Conservation (phyloP, 148 eudicot genomes). For the Spergularia marina region DNA sequence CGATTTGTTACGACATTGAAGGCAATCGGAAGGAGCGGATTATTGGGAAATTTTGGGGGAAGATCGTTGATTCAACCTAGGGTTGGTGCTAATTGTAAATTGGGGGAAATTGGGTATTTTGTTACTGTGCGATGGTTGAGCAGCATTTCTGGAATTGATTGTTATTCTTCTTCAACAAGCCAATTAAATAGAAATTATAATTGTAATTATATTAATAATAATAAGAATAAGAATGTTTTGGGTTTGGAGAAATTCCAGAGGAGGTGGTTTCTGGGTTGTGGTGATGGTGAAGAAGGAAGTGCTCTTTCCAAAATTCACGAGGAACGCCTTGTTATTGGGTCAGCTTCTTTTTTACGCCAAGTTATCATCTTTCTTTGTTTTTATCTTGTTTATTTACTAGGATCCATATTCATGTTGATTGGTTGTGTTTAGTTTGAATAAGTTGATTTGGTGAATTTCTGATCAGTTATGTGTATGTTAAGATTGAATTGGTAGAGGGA, state of each 20-base stretch:
- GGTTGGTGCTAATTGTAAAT: slow-evolving; percentile 5
- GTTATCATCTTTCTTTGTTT: background rate
- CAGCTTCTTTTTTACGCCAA: slow-evolving; percentile 19
- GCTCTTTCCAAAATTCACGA: slow-evolving; percentile 64
- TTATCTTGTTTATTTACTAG: background rate
- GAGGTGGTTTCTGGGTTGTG: slow-evolving; percentile 76
- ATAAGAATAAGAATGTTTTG: background rate
- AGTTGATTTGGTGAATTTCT: too few relatives aligned
- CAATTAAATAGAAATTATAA: slow-evolving; percentile 3
- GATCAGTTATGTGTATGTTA: too few relatives aligned
- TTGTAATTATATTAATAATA: background rate
- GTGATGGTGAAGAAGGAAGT: slow-evolving; percentile 83
- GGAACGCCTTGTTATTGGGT: slow-evolving; percentile 79
- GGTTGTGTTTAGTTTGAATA: too few relatives aligned
- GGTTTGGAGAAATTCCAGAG: slow-evolving; percentile 35
- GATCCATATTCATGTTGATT: too few relatives aligned
- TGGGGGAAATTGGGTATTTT: slow-evolving; percentile 19
- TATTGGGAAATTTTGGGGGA: slow-evolving; percentile 26
- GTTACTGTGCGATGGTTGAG: slow-evolving; percentile 42
- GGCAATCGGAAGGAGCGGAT: slow-evolving; percentile 34
- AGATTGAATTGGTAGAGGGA: too few relatives aligned
- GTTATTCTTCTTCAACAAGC: slow-evolving; percentile 11
- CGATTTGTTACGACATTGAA: slow-evolving; percentile 44
- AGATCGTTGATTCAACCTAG: slow-evolving; percentile 23
- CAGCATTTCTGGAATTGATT: slow-evolving; percentile 40